A percentile compares a stretch with the other conserved stretches of the same genome.
Conservation (phyloP, 2,329 filamentous ascomycete genomes). For the Cordyceps farinosa region DNA sequence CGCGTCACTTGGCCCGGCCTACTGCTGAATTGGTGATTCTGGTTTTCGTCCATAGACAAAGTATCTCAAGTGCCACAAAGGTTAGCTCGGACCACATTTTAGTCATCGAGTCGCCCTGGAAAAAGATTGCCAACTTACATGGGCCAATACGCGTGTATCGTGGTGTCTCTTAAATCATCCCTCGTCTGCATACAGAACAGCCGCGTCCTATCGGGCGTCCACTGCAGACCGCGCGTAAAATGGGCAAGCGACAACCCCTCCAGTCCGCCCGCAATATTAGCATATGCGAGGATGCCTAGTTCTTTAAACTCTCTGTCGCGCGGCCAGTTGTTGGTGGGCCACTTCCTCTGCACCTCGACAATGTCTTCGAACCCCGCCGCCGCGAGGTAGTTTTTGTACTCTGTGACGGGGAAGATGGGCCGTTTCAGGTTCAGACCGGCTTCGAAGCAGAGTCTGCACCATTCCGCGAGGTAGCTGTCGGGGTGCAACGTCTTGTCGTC, state of each 20-base stretch:
- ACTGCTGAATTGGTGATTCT: neutral
- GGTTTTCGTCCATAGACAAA: conserved; percentile 9
- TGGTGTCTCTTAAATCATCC: conserved; percentile 32
- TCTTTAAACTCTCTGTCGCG: neutral
- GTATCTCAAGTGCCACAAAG: neutral
- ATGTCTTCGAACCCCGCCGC: conserved; percentile 54
- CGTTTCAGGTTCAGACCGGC: conserved; percentile 30
- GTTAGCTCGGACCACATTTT: neutral
- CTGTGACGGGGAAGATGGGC: conserved; percentile 27
- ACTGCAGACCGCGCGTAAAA: conserved; percentile 36
- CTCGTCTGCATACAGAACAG: conserved; percentile 33
- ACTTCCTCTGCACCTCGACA: conserved; percentile 43
- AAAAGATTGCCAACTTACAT: conserved; percentile 28
- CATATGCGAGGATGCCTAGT: conserved; percentile 26
- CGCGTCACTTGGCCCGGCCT: too few relatives aligned
- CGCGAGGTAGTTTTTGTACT: conserved; percentile 38
- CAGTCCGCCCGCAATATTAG: conserved; percentile 32
- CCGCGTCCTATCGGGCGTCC: conserved; percentile 32
- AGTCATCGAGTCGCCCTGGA: neutral
- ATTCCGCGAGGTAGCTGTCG: conserved; percentile 28
- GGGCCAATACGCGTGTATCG: conserved; percentile 37
- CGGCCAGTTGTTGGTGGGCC: conserved; percentile 51
- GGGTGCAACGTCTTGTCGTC: conserved; percentile 39
- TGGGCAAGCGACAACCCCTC: conserved; percentile 37
- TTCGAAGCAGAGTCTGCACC: conserved; percentile 30